phyloP scores from a whole-genome alignment of 805 yeast species.

The Saccharomycopsis amapae region DNA sequence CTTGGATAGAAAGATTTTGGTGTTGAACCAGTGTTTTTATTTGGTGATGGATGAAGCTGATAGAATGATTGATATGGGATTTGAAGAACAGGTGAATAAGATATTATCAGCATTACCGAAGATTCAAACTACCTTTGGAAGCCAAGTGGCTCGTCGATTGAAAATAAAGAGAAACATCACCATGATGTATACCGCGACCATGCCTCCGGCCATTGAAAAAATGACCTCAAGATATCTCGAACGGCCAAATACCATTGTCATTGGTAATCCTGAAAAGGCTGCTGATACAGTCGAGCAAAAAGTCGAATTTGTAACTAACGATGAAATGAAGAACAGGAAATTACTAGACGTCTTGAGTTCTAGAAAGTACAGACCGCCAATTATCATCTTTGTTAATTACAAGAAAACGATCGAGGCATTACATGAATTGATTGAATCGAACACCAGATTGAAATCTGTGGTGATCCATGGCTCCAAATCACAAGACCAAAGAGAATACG shows the following conservation, averaged over 20 bases:
- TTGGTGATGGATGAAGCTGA: conserved; percentile 92
- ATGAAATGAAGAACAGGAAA: conserved; percentile 39
- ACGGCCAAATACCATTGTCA: conserved; percentile 54
- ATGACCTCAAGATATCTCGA: conserved; percentile 56
- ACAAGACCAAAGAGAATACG: conserved; percentile 79
- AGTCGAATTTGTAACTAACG: conserved; percentile 45
- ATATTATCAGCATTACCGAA: conserved; percentile 51
- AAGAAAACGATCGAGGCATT: conserved; percentile 67
- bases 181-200: conserved; percentile 92
- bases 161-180: conserved; percentile 42
- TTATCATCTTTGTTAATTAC: conserved; percentile 77
- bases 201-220: conserved; percentile 66
- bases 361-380: conserved; percentile 40
- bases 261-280: conserved; percentile 63
- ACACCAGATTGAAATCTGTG: conserved; percentile 42
- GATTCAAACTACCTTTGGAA: conserved; percentile 19
- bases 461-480: conserved; percentile 81
- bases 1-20: conserved; percentile 57
- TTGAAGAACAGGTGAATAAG: conserved; percentile 67
- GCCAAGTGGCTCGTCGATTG: conserved; percentile 4
- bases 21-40: conserved; percentile 53
- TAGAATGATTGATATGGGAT: conserved; percentile 91
- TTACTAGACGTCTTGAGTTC: conserved; percentile 34
- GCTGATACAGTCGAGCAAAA: conserved; percentile 64
- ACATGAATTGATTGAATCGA: conserved; percentile 40